These are phyloP conservation scores for Ophiostoma triangulosporum DNA, from an alignment of 2,329 filamentous ascomycete genomes.

Conservation along the genomic window DNA sequence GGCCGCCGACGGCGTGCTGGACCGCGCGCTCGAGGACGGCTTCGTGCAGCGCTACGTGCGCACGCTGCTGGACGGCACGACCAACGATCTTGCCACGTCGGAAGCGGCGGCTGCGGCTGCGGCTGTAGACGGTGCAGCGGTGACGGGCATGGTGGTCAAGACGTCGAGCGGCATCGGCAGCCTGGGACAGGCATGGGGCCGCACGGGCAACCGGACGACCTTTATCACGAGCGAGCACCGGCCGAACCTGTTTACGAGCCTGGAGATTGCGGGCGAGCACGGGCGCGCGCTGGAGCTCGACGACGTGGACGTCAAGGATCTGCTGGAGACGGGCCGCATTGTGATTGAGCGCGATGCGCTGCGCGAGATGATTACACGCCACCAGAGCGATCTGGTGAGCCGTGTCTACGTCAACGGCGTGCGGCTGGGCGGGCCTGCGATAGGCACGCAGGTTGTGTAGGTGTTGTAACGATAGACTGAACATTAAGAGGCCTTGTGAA, in stretches of 20 bases:
- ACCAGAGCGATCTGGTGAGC: constrained; percentile 52
- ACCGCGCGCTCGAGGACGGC: constrained; percentile 30
- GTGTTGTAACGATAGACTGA: not conserved
- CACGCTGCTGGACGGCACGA: constrained; percentile 44
- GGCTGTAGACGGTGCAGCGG: not conserved
- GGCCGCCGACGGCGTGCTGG: constrained; percentile 20
- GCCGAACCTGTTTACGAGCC: constrained; percentile 50
- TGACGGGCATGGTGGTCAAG: not conserved
- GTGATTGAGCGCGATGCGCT: constrained; percentile 77
- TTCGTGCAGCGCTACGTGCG: constrained; percentile 45
- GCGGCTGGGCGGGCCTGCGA: constrained; percentile 20
- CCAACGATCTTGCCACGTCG: not conserved
- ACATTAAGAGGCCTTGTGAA: not conserved
- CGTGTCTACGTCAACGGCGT: constrained; percentile 31
- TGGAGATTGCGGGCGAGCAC: constrained; percentile 50
- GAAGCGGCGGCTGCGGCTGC: not conserved
- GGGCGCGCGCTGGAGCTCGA: constrained; percentile 54
- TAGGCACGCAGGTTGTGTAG: constrained; percentile 18
- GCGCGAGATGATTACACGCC: constrained; percentile 56
- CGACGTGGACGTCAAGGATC: constrained; percentile 93
- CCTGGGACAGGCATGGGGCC: constrained; percentile 50
- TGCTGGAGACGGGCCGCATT: constrained; percentile 71
- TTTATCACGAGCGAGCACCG: constrained; percentile 55
- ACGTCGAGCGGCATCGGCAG: constrained; percentile 5
- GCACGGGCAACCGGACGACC: constrained; percentile 53